These are phyloP conservation scores for Alternaria consortialis DNA, from an alignment of 2,329 filamentous ascomycete species.

Conservation along the genomic window DNA sequence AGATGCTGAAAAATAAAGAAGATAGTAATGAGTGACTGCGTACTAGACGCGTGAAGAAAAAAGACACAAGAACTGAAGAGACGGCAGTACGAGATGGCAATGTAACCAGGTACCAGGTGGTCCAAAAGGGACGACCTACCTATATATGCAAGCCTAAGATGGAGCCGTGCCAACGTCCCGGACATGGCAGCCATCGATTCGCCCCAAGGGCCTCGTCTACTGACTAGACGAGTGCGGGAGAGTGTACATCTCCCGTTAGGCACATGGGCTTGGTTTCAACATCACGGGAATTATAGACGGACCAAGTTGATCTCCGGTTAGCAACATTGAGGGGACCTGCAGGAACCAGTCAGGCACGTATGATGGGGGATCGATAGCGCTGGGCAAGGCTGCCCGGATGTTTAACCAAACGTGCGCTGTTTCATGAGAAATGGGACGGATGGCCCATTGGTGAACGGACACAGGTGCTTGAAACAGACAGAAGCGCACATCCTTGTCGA, in stretches of 20 bases:
- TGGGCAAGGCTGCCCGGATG: constrained; percentile 24
- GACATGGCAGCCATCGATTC: constrained; percentile 21
- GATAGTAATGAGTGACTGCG: constrained; percentile 43
- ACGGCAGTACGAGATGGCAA: constrained; percentile 30
- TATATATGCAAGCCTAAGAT: constrained; percentile 34
- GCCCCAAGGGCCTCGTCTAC: constrained; percentile 16
- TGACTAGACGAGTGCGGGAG: constrained; percentile 19
- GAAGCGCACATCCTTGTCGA: constrained; percentile 19
- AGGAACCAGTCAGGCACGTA: constrained; percentile 27
- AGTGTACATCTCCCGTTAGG: constrained; percentile 23
- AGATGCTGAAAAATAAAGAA: constrained; percentile 33
- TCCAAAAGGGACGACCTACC: constrained; percentile 22
- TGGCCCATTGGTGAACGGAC: constrained; percentile 22
- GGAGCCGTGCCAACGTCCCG: constrained; percentile 16
- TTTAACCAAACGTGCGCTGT: constrained; percentile 36
- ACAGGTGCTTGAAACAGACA: constrained; percentile 38
- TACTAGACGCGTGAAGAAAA: constrained; percentile 44
- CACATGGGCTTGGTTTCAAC: constrained; percentile 36
- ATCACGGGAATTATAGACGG: constrained; percentile 13
- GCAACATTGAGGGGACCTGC: constrained; percentile 29
- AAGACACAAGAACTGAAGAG: constrained; percentile 28
- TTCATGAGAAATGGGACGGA: constrained; percentile 44
- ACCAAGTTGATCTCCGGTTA: constrained; percentile 28
- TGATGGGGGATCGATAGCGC: constrained; percentile 22
- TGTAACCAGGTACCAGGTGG: constrained; percentile 16